phyloP scores from a whole-genome alignment of 2,329 filamentous ascomycete genomes.

The Diplodia scrobiculata region DNA sequence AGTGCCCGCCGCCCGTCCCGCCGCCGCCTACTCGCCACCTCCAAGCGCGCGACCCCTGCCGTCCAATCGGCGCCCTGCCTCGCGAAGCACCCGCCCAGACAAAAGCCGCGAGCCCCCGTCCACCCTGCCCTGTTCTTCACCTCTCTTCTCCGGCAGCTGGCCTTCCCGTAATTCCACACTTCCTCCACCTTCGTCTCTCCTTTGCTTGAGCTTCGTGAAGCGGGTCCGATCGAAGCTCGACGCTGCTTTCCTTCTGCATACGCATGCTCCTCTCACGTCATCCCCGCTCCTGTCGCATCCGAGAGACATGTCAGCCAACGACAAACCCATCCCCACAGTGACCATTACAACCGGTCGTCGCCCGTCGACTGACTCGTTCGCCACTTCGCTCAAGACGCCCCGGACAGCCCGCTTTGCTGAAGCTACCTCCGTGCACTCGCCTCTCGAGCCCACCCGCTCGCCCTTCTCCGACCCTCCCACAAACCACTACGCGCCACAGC shows the following conservation, averaged over 20 bases:
- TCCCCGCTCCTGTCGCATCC: conserved; percentile 37
- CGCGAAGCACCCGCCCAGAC: conserved; percentile 45
- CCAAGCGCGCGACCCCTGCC: conserved; percentile 9
- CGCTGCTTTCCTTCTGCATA: conserved; percentile 29
- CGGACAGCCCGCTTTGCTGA: conserved; percentile 79
- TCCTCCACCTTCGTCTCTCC: conserved; percentile 38
- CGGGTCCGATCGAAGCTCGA: conserved; percentile 28
- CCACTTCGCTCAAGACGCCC: conserved; percentile 60
- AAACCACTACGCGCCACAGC: conserved; percentile 60
- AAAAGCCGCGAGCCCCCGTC: conserved; percentile 46
- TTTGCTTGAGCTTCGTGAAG: conserved; percentile 28
- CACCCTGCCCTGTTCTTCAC: conserved; percentile 35
- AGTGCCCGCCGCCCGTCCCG: conserved; percentile 21
- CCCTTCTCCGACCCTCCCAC: conserved; percentile 64
- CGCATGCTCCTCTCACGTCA: conserved; percentile 43
- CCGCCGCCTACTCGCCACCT: conserved; percentile 22
- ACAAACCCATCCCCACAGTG: conserved; percentile 48
- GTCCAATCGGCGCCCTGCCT: conserved; percentile 27
- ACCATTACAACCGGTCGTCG: conserved; percentile 46
- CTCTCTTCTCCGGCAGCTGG: conserved; percentile 41
- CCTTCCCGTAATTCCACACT: conserved; percentile 46
- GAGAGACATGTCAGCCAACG: conserved; percentile 50
- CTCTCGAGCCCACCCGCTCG: conserved; percentile 60
- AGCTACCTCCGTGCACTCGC: conserved; percentile 76
- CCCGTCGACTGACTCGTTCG: conserved; percentile 45